These are phyloP conservation scores for Sclerotinia glacialis DNA, from an alignment of 2,329 filamentous ascomycete species.

Conservation along the genomic window DNA sequence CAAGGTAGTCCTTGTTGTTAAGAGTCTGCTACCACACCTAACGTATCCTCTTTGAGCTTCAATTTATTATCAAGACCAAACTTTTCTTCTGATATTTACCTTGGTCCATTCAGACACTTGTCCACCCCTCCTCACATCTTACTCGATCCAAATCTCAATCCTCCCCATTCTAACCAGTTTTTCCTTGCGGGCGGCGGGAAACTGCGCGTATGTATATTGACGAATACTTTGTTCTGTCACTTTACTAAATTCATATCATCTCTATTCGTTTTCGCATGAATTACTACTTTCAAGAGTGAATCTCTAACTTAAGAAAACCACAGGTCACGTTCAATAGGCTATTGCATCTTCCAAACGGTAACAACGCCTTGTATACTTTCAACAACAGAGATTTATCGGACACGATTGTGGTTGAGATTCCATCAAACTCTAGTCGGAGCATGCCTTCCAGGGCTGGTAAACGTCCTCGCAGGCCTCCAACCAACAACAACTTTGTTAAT, in stretches of 20 bases:
- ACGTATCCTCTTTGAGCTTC: not conserved
- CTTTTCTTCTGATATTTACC: no score
- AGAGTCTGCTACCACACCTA: not conserved
- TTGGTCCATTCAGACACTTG: not conserved
- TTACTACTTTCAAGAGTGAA: not conserved
- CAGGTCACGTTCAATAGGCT: conserved; percentile 49
- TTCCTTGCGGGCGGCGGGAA: not conserved
- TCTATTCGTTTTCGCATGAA: not conserved
- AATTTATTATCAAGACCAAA: not conserved
- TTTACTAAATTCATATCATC: not conserved
- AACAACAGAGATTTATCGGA: conserved; percentile 33
- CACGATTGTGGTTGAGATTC: conserved; percentile 21
- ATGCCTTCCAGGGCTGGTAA: conserved; percentile 29
- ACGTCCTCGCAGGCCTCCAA: conserved; percentile 29
- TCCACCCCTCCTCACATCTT: not conserved
- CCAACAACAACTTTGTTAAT: conserved; percentile 28
- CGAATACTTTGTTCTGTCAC: not conserved
- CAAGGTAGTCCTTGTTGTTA: conserved; percentile 7
- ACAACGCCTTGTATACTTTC: conserved; percentile 46
- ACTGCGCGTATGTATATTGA: conserved; percentile 5
- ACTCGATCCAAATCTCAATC: not conserved
- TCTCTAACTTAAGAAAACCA: not conserved
- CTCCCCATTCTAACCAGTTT: not conserved
- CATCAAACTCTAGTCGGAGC: conserved; percentile 22
- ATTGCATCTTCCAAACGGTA: conserved; percentile 46